A percentile compares a stretch with the other conserved stretches of the same genome.
Conservation (phyloP, 1,139 yeast species). For the Pichia sp. region DNA sequence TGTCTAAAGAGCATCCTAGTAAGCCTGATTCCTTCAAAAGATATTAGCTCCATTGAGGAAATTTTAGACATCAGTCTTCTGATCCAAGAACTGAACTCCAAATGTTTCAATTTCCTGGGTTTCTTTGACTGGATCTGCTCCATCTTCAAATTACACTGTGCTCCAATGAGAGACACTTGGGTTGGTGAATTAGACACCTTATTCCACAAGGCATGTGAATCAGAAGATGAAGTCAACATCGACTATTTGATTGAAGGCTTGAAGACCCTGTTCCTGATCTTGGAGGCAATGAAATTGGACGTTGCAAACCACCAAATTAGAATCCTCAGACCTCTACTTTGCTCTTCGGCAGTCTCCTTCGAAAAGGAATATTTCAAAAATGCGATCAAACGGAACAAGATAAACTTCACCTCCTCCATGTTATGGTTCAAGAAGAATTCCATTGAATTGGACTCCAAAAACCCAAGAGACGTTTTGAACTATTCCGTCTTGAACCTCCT, state of each 20-base stretch:
- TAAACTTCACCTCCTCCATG: conserved; percentile 61
- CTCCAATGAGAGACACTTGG: conserved; percentile 93
- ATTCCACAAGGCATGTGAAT: conserved; percentile 58
- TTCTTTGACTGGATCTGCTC: conserved; percentile 68
- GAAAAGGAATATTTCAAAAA: conserved; percentile 84
- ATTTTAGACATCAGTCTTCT: conserved; percentile 75
- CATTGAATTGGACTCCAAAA: conserved; percentile 18
- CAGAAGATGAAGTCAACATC: conserved; percentile 26
- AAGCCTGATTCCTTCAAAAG: conserved; percentile 73
- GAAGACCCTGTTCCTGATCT: conserved; percentile 71
- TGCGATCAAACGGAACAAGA: conserved; percentile 60
- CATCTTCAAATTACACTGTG: conserved; percentile 79
- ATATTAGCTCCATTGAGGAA: conserved; percentile 63
- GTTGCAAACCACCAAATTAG: conserved; percentile 94
- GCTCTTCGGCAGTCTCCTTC: conserved; percentile 87
- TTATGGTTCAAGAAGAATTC: conserved; percentile 60
- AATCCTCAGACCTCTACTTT: conserved; percentile 73
- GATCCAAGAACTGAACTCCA: conserved; percentile 68
- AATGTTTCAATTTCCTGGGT: conserved; percentile 62
- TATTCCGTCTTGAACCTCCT: conserved; percentile 56
- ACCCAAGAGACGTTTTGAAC: conserved; percentile 38
- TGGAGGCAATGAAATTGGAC: conserved; percentile 95
- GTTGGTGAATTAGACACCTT: conserved; percentile 77
- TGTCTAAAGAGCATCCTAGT: conserved; percentile 74
- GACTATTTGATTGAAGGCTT: conserved; percentile 62